Evolutionary conservation across 495 filamentous ascomycete genomes (phyloP), one percentile per base, ranked within the genome.

Genomic region (Glarea lozoyensis): DNA sequence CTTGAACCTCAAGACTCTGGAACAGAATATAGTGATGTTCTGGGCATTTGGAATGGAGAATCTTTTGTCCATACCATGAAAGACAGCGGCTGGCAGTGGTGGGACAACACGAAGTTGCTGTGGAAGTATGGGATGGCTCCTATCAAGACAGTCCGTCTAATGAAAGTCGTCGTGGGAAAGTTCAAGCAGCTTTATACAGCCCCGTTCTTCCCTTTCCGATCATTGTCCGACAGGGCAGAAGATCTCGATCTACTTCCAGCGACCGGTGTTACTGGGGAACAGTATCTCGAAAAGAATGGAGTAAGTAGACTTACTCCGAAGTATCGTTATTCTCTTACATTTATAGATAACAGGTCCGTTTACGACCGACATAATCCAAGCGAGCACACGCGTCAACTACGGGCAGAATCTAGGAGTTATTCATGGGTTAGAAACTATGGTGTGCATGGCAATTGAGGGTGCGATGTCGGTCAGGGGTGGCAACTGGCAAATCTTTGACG

Each of bases 351-450:
- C 69, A 2, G 61, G 68, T 0, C 49, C 60, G 9, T 99, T 93
- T 56, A 64, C 84, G 1, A 76, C 76, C 10, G 88, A 99, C 36
- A 78, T 99, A 31, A 76, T 98, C 10, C 93, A 97, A 64, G 86
- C 92, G 2, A 84, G 79, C 49, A 97, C 92, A 1, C 72, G 92
- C 4, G 92, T 97, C 32, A 99, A 99, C 57, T 97, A 97, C 64
- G 92, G 83, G 0, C 86, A 90, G 49, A 96, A 99, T 46, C 57
- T 98, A 5, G 69, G 63, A 2, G 59, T 79, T 33, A 92, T 97
- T 22, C 90, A 99, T 54, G 93, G 86, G 2, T 60, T 99, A 9
- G 87, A 90, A 50, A 78, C 88, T 0, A 90, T 96, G 82, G 92
- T 95, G 12, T 82, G 86, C 56, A 86, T 97, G 86, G 85, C 89